These are phyloP conservation scores for Xylaria telfairii DNA, from an alignment of 495 filamentous ascomycete genomes.

Conservation along the genomic window DNA sequence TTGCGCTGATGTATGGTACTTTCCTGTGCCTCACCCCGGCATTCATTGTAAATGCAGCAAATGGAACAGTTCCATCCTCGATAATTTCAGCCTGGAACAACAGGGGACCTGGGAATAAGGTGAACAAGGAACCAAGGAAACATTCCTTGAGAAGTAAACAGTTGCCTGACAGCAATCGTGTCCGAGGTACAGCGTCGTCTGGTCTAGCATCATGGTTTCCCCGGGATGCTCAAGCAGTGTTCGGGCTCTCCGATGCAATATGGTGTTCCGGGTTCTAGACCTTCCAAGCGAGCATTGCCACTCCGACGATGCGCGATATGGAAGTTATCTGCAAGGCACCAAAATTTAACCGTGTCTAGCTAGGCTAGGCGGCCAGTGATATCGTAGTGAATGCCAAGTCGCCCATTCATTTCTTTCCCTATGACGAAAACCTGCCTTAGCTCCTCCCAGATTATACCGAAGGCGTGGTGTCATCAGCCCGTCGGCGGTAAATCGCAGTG, in stretches of 20 bases:
- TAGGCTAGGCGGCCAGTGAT: conserved; percentile 6
- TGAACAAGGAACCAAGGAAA: not conserved
- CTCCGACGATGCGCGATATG: not conserved
- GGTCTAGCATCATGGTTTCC: not conserved
- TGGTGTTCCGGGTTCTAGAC: not conserved
- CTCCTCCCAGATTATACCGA: not conserved
- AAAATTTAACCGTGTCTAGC: not conserved
- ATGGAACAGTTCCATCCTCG: conserved; percentile 1
- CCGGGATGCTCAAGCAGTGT: not conserved
- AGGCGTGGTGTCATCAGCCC: not conserved
- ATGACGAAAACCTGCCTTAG: not conserved
- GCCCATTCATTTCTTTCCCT: not conserved
- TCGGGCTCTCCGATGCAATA: not conserved
- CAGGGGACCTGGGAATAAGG: not conserved
- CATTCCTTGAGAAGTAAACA: not conserved
- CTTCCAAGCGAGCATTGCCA: not conserved
- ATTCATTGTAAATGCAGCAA: not conserved
- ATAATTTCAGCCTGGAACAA: not conserved
- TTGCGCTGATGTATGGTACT: conserved; percentile 22
- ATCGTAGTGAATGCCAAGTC: not conserved
- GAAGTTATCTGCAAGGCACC: not conserved
- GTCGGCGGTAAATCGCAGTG: not conserved
- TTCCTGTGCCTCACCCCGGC: conserved; percentile 12
- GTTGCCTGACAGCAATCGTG: not conserved
- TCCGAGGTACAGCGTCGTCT: not conserved